Conservation (phyloP, 1,284 basidiomycete genomes). For the Sanguinoderma infundibulare region DNA sequence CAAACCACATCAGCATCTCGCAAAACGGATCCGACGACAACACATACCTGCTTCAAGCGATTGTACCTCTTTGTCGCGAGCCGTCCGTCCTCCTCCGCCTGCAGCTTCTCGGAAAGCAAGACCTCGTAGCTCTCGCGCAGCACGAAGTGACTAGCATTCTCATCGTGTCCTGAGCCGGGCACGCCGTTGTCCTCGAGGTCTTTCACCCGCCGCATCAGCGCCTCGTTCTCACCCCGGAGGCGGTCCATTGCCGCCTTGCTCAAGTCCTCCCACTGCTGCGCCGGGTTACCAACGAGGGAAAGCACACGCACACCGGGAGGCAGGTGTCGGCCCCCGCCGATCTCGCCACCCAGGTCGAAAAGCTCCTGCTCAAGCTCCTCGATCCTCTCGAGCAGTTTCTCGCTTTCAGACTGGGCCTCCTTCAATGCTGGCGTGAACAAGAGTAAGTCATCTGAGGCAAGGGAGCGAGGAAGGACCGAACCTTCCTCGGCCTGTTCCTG, state of each 20-base stretch:
- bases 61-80: constrained; percentile 77
- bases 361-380: constrained; percentile 72
- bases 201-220: constrained; percentile 59
- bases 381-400: constrained; percentile 52
- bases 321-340: constrained; percentile 79
- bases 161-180: constrained; percentile 19
- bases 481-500: constrained; percentile 49
- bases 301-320: constrained; percentile 74
- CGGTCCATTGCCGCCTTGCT: constrained; percentile 69
- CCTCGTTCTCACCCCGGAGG: constrained; percentile 77
- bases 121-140: constrained; percentile 75
- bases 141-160: constrained; percentile 47
- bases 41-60: constrained; percentile 70
- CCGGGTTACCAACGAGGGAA: constrained; percentile 75
- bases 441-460: background rate
- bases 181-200: constrained; percentile 53
- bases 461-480: constrained; percentile 28
- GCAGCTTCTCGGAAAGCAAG: constrained; percentile 65
- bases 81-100: constrained; percentile 73
- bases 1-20: too few relatives aligned
- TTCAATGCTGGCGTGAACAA: constrained; percentile 52
- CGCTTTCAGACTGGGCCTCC: constrained; percentile 39
- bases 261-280: constrained; percentile 71
- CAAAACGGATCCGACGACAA: too few relatives aligned
- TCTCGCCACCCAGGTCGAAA: constrained; percentile 75